Percentiles rank a stretch among this genome's conserved stretches.
Conservation (phyloP, 345 rosid genomes). For the Hibiscus tridactylites region DNA sequence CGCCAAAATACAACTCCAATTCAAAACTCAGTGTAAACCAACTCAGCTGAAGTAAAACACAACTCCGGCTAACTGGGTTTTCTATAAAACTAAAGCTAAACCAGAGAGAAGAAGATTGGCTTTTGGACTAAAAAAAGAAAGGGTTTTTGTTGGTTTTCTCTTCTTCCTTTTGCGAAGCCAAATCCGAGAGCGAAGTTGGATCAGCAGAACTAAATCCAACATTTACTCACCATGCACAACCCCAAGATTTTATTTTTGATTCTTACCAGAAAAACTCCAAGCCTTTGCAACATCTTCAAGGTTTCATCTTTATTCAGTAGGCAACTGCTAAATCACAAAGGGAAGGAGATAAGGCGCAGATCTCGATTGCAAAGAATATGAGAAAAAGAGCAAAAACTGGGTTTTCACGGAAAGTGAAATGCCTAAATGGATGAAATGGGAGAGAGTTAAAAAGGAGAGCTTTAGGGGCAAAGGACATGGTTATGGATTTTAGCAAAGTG, state of each 20-base stretch:
- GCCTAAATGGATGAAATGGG: slow-evolving; percentile 20
- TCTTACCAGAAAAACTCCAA: slow-evolving; percentile 12
- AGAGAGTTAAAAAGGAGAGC: slow-evolving; percentile 1
- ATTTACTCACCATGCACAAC: slow-evolving; percentile 5
- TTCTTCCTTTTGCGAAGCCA: slow-evolving; percentile 28
- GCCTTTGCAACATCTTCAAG: slow-evolving; percentile 5
- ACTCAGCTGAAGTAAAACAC: not conserved
- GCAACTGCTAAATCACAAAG: not conserved
- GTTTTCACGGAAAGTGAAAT: slow-evolving; percentile 13
- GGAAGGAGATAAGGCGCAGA: not conserved
- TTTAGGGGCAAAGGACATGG: not conserved
- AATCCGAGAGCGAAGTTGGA: slow-evolving; percentile 33
- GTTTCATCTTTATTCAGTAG: not conserved
- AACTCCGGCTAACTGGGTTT: slow-evolving; percentile 2
- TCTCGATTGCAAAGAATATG: not conserved
- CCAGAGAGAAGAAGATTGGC: no score
- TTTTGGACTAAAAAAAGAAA: not conserved
- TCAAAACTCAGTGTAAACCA: slow-evolving; percentile 2
- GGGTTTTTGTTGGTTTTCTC: slow-evolving; percentile 10
- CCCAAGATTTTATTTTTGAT: not conserved
- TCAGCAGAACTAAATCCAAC: slow-evolving; percentile 28
- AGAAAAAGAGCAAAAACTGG: not conserved
- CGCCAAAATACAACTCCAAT: slow-evolving; percentile 19
- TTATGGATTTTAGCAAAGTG: slow-evolving; percentile 24
- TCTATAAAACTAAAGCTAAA: slow-evolving; percentile 2